Evolutionary conservation across 805 yeast genomes (phyloP).

Genomic region (Phaffomyces thermotolerans): DNA sequence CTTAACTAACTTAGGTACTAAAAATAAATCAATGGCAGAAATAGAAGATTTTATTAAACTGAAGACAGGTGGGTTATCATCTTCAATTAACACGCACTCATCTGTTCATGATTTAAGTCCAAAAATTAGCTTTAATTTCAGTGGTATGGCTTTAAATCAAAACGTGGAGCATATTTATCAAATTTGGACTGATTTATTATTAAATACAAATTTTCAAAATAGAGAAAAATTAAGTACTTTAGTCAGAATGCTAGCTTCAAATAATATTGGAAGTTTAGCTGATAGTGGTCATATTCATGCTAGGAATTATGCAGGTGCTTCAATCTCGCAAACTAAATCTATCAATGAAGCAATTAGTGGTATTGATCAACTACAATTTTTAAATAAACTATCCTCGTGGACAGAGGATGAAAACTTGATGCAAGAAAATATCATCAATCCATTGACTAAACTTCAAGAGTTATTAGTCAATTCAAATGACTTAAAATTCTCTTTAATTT

Average conservation of each 20-base stretch:
- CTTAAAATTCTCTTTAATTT: constrained; percentile 50
- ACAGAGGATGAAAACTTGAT: constrained; percentile 42
- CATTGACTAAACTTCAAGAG: constrained; percentile 44
- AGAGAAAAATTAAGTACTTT: constrained; percentile 65
- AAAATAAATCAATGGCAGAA: constrained; percentile 58
- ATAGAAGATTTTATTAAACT: constrained; percentile 80
- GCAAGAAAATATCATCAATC: constrained; percentile 56
- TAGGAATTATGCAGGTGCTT: constrained; percentile 55
- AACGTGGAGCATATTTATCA: constrained; percentile 55
- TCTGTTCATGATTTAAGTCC: constrained; percentile 46
- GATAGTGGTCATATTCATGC: constrained; percentile 88
- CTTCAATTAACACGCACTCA: constrained; percentile 50
- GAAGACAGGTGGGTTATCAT: constrained; percentile 76
- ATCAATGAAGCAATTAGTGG: constrained; percentile 65
- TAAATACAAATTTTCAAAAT: constrained; percentile 60
- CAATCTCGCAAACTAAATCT: constrained; percentile 50
- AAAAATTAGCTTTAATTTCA: constrained; percentile 45
- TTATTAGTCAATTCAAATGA: constrained; percentile 35
- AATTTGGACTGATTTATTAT: constrained; percentile 62
- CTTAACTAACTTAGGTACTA: constrained; percentile 83
- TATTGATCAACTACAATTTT: constrained; percentile 66
- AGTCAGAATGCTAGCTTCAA: constrained; percentile 67
- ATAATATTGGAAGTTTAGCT: constrained; percentile 71
- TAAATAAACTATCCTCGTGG: constrained; percentile 49
- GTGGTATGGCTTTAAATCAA: constrained; percentile 64